Evolutionary conservation across 768 basidiomycete species (phyloP).

Genomic region (Tephrocybe sp.): DNA sequence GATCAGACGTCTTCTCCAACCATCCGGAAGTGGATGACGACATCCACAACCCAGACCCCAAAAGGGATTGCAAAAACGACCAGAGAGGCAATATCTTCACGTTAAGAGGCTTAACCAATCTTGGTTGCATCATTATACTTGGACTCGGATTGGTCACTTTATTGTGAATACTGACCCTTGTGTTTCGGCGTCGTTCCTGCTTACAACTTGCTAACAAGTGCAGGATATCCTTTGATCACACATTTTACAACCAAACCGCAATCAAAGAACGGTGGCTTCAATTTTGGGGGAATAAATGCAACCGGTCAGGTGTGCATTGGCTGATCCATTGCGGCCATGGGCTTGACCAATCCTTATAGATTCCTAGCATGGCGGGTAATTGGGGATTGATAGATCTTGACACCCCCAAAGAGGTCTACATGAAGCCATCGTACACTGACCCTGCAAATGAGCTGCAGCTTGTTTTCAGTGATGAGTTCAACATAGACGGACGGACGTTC

Average conservation of each 20-base stretch:
- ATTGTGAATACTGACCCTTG: conserved; percentile 41
- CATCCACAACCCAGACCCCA: conserved; percentile 73
- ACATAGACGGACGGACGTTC: conserved; percentile 74
- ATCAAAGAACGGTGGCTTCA: conserved; percentile 60
- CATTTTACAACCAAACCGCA: conserved; percentile 46
- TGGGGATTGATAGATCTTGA: conserved; percentile 73
- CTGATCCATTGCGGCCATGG: conserved; percentile 3
- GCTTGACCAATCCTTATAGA: conserved; percentile 26
- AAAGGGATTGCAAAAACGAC: conserved; percentile 56
- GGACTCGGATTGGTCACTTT: conserved; percentile 51
- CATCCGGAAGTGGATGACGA: conserved; percentile 63
- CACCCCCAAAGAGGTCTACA: conserved; percentile 63
- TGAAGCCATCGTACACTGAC: conserved; percentile 49
- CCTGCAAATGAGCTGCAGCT: conserved; percentile 57
- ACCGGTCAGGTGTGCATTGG: conserved; percentile 56
- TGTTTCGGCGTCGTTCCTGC: background rate
- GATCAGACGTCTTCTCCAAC: conserved; percentile 58
- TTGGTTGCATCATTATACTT: conserved; percentile 63
- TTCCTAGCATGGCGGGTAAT: conserved; percentile 60
- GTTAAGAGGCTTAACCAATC: conserved; percentile 65
- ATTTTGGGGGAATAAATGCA: conserved; percentile 74
- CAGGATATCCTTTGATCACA: conserved; percentile 61
- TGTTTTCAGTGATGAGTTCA: conserved; percentile 89
- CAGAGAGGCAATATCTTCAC: conserved; percentile 63
- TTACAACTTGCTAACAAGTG: conserved; percentile 32